Percentiles rank a stretch among this genome's conserved stretches.
phyloP scores from a whole-genome alignment of 148 eudicot genomes.

The Chenopodium berlandieri region DNA sequence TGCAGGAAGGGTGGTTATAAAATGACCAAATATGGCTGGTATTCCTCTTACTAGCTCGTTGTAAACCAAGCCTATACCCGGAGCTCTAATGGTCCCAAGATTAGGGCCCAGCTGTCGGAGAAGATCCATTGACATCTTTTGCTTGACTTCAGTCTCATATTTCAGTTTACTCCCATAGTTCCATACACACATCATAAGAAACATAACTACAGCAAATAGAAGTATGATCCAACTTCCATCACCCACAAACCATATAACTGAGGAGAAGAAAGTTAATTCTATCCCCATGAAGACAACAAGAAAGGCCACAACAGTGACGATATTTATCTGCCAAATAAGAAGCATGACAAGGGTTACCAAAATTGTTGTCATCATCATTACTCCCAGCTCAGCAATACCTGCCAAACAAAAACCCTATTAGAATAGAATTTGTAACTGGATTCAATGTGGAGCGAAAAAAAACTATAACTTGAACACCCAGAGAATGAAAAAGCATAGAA shows the following conservation, averaged over 20 bases:
- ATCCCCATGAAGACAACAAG: slow-evolving; percentile 70
- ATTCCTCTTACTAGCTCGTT: slow-evolving; percentile 91
- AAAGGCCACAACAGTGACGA: slow-evolving; percentile 67
- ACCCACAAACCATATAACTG: slow-evolving; percentile 70
- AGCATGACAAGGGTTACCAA: slow-evolving; percentile 95
- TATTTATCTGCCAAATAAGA: slow-evolving; percentile 97
- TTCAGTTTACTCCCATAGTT: slow-evolving; percentile 94
- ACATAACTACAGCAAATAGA: slow-evolving; percentile 69
- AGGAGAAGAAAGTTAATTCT: slow-evolving; percentile 87
- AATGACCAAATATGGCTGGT: slow-evolving; percentile 96
- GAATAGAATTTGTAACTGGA: slow-evolving; percentile 10
- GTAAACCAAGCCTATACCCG: slow-evolving; percentile 96
- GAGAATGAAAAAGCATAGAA: background rate
- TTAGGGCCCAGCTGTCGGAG: slow-evolving; percentile 81
- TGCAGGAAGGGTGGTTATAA: slow-evolving; percentile 90
- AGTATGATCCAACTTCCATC: slow-evolving; percentile 99
- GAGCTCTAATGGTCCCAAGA: slow-evolving; percentile 94
- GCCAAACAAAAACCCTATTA: slow-evolving; percentile 37
- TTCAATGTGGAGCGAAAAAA: background rate
- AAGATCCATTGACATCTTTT: slow-evolving; percentile 87
- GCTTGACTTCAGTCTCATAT: slow-evolving; percentile 88
- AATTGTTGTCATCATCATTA: slow-evolving; percentile 94
- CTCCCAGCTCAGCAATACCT: slow-evolving; percentile 97
- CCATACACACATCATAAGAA: slow-evolving; percentile 86
- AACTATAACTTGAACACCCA: background rate